These are phyloP conservation scores for Daldinia bambusicola DNA, from an alignment of 495 filamentous ascomycete species.

Conservation along the genomic window DNA sequence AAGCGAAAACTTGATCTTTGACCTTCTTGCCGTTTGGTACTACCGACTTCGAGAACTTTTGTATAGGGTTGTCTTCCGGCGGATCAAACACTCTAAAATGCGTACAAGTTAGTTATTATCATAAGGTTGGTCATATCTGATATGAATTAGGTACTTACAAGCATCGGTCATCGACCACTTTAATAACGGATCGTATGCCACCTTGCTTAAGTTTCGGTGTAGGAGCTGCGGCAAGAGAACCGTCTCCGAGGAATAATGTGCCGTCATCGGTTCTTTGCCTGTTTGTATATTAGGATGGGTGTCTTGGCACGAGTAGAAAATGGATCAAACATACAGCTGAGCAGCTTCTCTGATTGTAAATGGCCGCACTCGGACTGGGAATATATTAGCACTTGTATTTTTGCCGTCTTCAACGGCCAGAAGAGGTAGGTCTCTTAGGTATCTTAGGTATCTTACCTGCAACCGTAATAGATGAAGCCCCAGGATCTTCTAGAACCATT, in stretches of 20 bases:
- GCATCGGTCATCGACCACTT: constrained; percentile 95
- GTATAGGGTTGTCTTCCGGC: constrained; percentile 95
- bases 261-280: constrained; percentile 84
- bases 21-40: constrained; percentile 89
- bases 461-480: constrained; percentile 54
- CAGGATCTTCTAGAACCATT: constrained; percentile 51
- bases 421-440: constrained; percentile 44
- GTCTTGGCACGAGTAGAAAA: neutral
- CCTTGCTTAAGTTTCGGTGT: constrained; percentile 86
- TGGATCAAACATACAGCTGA: constrained; percentile 64
- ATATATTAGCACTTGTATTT: constrained; percentile 36
- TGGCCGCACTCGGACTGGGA: constrained; percentile 86
- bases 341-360: constrained; percentile 85
- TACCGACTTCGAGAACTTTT: constrained; percentile 84
- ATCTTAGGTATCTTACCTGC: constrained; percentile 43
- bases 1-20: constrained; percentile 97
- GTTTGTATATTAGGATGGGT: constrained; percentile 31
- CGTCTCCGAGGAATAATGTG: constrained; percentile 92
- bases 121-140: neutral
- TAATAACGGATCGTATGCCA: constrained; percentile 89
- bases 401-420: constrained; percentile 57
- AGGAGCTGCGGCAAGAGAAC: constrained; percentile 85
- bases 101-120: constrained; percentile 6
- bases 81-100: constrained; percentile 88
- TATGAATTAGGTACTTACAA: constrained; percentile 80